Conservation (phyloP, 2,329 filamentous ascomycete genomes). For the Aspergillus fructus region DNA sequence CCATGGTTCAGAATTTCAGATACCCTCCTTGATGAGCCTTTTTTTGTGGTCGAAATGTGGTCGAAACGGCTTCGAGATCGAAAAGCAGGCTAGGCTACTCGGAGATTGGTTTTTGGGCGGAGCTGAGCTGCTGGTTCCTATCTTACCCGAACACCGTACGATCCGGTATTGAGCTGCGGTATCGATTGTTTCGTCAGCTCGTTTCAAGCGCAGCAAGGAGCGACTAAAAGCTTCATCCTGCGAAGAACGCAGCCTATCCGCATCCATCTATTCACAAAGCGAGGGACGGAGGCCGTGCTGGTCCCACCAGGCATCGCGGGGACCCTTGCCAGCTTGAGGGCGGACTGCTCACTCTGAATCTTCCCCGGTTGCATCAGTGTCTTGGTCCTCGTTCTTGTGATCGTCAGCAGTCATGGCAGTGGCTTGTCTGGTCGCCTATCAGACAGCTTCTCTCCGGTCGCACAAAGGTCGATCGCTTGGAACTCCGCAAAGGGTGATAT, state of each 20-base stretch:
- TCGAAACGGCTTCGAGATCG: neutral
- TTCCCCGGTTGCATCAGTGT: neutral
- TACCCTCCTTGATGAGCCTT: neutral
- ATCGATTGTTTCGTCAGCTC: constrained; percentile 16
- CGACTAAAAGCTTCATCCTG: neutral
- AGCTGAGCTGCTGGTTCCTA: constrained; percentile 16
- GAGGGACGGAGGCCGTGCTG: neutral
- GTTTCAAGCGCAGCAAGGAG: constrained; percentile 12
- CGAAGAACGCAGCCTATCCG: neutral
- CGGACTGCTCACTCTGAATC: neutral
- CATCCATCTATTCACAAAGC: neutral
- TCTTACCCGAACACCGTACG: constrained; percentile 24
- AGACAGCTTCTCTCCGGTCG: neutral
- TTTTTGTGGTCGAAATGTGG: neutral
- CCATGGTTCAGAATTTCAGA: neutral
- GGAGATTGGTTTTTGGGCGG: neutral
- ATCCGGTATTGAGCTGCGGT: constrained; percentile 9
- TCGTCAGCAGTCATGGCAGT: neutral
- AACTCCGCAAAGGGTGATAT: neutral
- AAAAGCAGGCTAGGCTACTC: neutral
- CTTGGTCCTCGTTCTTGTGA: neutral
- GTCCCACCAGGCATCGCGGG: constrained; percentile 12
- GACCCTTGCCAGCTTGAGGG: constrained; percentile 5
- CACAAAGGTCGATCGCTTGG: neutral
- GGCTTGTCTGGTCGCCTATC: neutral